Percentiles rank a stretch among this genome's conserved stretches.
phyloP scores from a whole-genome alignment of 2,329 filamentous ascomycete species.

The Xylariales sp. region DNA sequence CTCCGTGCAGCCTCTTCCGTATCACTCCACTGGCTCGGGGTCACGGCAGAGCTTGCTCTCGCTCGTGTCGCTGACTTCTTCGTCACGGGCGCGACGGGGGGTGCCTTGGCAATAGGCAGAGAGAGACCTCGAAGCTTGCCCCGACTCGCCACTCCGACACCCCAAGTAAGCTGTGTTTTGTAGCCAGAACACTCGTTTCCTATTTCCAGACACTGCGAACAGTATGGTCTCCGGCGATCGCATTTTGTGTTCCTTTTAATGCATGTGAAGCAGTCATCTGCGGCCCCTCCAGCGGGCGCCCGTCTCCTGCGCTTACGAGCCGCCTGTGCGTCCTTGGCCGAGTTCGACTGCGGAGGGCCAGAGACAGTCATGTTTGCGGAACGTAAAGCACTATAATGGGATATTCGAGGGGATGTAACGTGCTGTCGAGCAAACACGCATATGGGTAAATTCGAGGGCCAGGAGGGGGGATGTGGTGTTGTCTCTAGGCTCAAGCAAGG shows the following conservation, averaged over 20 bases:
- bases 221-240: constrained; percentile 92
- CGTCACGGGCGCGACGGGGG: constrained; percentile 62
- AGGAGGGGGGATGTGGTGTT: constrained; percentile 31
- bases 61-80: constrained; percentile 62
- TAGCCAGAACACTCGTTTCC: constrained; percentile 96
- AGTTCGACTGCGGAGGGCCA: constrained; percentile 57
- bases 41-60: constrained; percentile 58
- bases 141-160: constrained; percentile 92
- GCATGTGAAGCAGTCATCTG: constrained; percentile 96
- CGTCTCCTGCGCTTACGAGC: constrained; percentile 83
- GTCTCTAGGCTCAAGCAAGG: constrained; percentile 44
- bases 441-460: constrained; percentile 43
- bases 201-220: constrained; percentile 90
- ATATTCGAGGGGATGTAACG: constrained; percentile 43
- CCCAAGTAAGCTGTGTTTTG: constrained; percentile 97
- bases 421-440: constrained; percentile 42
- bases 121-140: constrained; percentile 93
- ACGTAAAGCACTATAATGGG: constrained; percentile 37
- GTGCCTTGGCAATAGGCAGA: constrained; percentile 73
- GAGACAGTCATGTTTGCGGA: constrained; percentile 61
- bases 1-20: constrained; percentile 52
- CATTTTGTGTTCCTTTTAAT: constrained; percentile 85
- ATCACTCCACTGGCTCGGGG: constrained; percentile 55
- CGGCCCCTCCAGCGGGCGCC: constrained; percentile 86
- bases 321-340: constrained; percentile 63